Evolutionary conservation across 1,284 basidiomycete genomes (phyloP).

Genomic region (Prillingera fragicola): DNA sequence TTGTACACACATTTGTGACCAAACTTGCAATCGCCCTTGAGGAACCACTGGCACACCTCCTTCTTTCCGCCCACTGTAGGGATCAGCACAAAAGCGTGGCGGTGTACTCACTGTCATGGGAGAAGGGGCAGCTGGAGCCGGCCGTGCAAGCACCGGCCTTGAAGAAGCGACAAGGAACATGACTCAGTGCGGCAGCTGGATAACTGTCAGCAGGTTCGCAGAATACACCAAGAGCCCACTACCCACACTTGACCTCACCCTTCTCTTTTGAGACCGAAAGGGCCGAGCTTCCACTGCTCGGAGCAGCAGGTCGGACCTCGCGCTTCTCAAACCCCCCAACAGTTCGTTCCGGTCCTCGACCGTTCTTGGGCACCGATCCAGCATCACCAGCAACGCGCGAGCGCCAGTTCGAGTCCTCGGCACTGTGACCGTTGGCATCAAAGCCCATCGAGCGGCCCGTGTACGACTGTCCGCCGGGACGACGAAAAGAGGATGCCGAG

Average conservation of each 20-base stretch:
- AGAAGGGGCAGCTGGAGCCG: constrained; percentile 92
- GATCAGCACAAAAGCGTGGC: constrained; percentile 5
- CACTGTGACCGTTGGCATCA: constrained; percentile 10
- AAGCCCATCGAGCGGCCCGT: constrained; percentile 4
- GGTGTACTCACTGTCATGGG: constrained; percentile 55
- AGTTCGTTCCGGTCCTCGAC: constrained; percentile 26
- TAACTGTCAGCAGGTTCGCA: neutral
- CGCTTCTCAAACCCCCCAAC: constrained; percentile 37
- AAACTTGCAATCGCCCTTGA: constrained; percentile 86
- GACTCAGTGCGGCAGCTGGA: constrained; percentile 57
- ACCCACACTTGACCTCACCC: constrained; percentile 12
- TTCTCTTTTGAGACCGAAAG: constrained; percentile 18
- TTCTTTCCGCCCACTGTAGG: constrained; percentile 67
- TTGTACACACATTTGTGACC: constrained; percentile 79
- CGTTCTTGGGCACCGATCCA: constrained; percentile 7
- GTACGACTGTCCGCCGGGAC: neutral
- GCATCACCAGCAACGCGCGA: constrained; percentile 10
- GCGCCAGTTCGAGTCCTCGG: constrained; percentile 28
- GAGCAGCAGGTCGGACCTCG: constrained; percentile 21
- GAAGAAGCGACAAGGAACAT: constrained; percentile 98
- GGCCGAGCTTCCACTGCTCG: constrained; percentile 5
- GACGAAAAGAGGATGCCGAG: constrained; percentile 8
- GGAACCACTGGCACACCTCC: constrained; percentile 87
- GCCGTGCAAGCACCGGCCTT: constrained; percentile 89
- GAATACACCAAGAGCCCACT: too few relatives aligned